A percentile compares a stretch with the other conserved stretches of the same genome.
These are phyloP conservation scores for Tuber brumale DNA, from an alignment of 495 filamentous ascomycete genomes.

Conservation along the genomic window DNA sequence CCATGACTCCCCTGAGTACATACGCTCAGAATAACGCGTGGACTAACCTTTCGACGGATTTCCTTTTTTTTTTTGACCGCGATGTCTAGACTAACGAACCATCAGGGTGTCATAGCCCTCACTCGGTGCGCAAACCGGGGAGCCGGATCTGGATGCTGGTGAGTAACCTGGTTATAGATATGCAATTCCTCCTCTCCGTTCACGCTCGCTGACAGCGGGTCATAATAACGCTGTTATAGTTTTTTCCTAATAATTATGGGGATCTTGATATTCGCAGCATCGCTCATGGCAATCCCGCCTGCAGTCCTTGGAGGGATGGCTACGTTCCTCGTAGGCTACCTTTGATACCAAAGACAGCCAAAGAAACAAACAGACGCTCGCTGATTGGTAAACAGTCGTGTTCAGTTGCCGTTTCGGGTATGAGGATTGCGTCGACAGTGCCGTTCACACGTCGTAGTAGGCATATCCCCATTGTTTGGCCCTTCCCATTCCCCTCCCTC, in stretches of 20 bases:
- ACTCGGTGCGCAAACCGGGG: conserved; percentile 84
- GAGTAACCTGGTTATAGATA: conserved; percentile 11
- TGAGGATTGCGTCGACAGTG: conserved; percentile 72
- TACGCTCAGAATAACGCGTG: conserved; percentile 73
- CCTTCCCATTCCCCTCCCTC: neutral
- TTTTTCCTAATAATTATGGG: conserved; percentile 76
- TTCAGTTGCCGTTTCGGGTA: conserved; percentile 75
- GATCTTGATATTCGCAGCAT: conserved; percentile 84
- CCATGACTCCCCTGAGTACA: conserved; percentile 75
- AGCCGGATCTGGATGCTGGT: conserved; percentile 66
- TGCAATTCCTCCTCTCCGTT: neutral
- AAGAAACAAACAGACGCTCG: neutral
- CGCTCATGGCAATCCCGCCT: conserved; percentile 72
- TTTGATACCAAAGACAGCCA: neutral
- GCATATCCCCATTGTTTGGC: neutral
- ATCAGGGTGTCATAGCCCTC: conserved; percentile 68
- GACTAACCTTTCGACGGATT: neutral
- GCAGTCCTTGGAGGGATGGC: conserved; percentile 88
- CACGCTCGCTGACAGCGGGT: neutral
- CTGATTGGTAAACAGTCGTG: conserved; percentile 50
- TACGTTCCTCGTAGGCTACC: conserved; percentile 58
- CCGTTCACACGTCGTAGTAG: conserved; percentile 71
- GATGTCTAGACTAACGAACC: neutral
- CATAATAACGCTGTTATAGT: conserved; percentile 48
- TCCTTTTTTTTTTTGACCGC: neutral